Evolutionary conservation across 805 yeast genomes (phyloP).

Genomic region (Jamesozyma lodderae): DNA sequence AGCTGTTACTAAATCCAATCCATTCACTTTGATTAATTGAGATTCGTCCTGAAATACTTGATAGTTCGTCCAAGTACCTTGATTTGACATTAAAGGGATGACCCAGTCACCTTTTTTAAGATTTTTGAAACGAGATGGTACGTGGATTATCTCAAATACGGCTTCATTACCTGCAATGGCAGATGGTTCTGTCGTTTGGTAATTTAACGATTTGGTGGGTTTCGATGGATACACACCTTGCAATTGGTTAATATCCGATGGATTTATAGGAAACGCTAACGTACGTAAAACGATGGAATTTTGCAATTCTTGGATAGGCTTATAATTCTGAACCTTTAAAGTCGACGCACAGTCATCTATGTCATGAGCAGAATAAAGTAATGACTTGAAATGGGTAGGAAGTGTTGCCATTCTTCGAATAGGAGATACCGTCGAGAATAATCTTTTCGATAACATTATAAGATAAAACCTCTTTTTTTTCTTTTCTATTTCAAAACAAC

Average conservation of each 20-base stretch:
- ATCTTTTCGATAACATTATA: too few relatives aligned
- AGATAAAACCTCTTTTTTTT: too few relatives aligned
- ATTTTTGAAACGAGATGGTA: conserved; percentile 35
- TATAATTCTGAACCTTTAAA: conserved; percentile 20
- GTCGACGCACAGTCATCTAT: conserved; percentile 25
- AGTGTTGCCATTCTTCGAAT: conserved; percentile 13
- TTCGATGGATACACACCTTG: conserved; percentile 80
- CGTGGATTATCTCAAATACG: conserved; percentile 69
- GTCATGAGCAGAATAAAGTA: conserved; percentile 25
- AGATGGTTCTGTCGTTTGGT: conserved; percentile 52
- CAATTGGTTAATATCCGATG: conserved; percentile 78
- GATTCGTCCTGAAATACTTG: conserved; percentile 49
- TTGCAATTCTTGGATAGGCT: conserved; percentile 20
- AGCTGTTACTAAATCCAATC: conserved; percentile 51
- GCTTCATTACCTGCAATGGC: conserved; percentile 96
- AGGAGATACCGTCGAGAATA: too few relatives aligned
- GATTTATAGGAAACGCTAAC: conserved; percentile 79
- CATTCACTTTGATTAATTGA: conserved; percentile 46
- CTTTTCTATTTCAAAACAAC: too few relatives aligned
- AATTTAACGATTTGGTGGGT: conserved; percentile 46
- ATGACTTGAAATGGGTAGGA: conserved; percentile 23
- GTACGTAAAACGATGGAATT: conserved; percentile 47
- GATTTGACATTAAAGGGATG: conserved; percentile 64
- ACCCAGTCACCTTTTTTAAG: conserved; percentile 71
- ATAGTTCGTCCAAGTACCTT: conserved; percentile 87